Evolutionary conservation across 345 rosid genomes (phyloP), one percentile per base, ranked within the genome.

Genomic region (Excoecaria agallocha): DNA sequence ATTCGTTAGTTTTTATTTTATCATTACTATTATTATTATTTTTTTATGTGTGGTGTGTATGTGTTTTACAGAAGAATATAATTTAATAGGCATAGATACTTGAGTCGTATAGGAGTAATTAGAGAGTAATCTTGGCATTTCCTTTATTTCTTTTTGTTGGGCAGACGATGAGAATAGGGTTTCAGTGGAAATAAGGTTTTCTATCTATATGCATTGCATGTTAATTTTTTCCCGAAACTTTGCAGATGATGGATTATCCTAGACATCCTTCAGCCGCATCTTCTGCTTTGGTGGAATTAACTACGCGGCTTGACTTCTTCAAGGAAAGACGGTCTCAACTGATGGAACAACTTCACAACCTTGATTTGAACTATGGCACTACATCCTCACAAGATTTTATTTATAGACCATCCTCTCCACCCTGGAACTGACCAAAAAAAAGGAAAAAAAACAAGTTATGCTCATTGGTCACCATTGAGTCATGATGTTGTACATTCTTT

Each of bases 251-350:
- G 74, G 99, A 95, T 56, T 89, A 87, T 79, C 84, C 91, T n/a
- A 88, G 93, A 80, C 96, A 91, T 76, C 96, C 89, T 10, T 74
- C 94, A 30, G 83, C 89, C 24, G 89, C 97, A 48, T 89, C 99
- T 73, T 90, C 98, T 38, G 95, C 99, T 55, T 74, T 95, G 76
- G 96, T 93, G 72, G 97, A 95, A 85, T 80, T 95, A 84, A 95
- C 98, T 30, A 86, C 91, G 6, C 93, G 98, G n/a, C 98, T 95
- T 16, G 99, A 95, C 83, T 95, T 91, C 83, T 95, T 95, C 92
- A 93, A 95, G 86, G 98, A 95, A 86, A 87, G 96, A 80, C 95
- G 99, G 54, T 91, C 99, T 25, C 98, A 95, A 82, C 89, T 95
- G 6, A 95, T 95, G 94, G 99, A 93, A 74, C 99, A 95, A 80